A percentile compares a stretch with the other conserved stretches of the same genome.
These are phyloP conservation scores for Annona cherimola DNA, from an alignment of 164 flowering plant genomes.

Conservation along the genomic window DNA sequence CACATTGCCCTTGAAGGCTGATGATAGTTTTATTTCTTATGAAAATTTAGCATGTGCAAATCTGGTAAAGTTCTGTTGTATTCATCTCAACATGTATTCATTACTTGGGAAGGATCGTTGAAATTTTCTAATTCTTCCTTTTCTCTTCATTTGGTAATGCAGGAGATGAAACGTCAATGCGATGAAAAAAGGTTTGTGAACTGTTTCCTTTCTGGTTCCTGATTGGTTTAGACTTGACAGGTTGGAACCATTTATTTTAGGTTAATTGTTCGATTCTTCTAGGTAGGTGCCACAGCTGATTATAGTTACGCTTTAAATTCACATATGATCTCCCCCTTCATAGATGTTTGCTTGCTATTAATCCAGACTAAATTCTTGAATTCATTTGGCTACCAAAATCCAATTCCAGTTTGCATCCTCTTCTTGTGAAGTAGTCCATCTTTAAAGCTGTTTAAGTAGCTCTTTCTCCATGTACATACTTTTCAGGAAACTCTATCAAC, in stretches of 20 bases:
- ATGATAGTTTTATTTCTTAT: neutral
- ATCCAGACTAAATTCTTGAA: too few species aligned
- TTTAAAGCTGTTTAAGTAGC: too few species aligned
- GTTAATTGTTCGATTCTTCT: too few species aligned
- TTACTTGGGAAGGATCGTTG: neutral
- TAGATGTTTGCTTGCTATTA: too few species aligned
- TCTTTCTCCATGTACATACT: neutral
- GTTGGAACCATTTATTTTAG: too few species aligned
- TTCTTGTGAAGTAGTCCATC: too few species aligned
- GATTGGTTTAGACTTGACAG: too few species aligned
- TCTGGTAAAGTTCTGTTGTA: neutral
- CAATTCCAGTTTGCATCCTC: too few species aligned
- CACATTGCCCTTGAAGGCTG: neutral
- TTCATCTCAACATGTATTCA: neutral
- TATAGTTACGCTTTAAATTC: too few species aligned
- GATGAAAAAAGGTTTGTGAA: slow-evolving; percentile 73
- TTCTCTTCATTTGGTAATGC: slow-evolving; percentile 22
- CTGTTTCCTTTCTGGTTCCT: slow-evolving; percentile 10
- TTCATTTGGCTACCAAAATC: too few species aligned
- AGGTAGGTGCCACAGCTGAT: too few species aligned
- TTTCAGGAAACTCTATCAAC: slow-evolving; percentile 55
- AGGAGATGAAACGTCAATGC: slow-evolving; percentile 94
- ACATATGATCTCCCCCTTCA: too few species aligned
- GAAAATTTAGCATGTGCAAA: neutral
- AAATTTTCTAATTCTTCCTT: neutral